Percentiles rank a stretch among this genome's conserved stretches.
phyloP scores from a whole-genome alignment of 345 rosid genomes.

The Eutrema yunnanense region DNA sequence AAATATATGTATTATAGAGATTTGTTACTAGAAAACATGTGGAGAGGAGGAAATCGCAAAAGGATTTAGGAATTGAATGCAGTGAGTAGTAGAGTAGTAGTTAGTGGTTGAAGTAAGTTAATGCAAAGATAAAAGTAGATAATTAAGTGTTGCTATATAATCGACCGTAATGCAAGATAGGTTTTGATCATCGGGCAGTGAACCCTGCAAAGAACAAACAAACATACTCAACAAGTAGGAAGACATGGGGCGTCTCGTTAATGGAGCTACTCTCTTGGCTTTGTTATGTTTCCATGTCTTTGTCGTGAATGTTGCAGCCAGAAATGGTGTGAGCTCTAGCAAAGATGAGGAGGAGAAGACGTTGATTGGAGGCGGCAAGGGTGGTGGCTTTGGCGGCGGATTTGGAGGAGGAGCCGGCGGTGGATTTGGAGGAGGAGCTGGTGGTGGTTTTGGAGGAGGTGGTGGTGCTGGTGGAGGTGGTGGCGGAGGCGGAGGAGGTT shows the following conservation, averaged over 20 bases:
- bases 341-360: constrained; percentile 32
- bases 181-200: constrained; percentile 28
- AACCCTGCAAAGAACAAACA: constrained; percentile 13
- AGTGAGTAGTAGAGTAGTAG: constrained; percentile 23
- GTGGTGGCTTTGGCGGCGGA: constrained; percentile 36
- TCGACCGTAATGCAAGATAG: neutral
- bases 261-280: constrained; percentile 30
- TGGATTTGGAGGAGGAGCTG: constrained; percentile 28
- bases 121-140: constrained; percentile 25
- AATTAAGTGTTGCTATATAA: constrained; percentile 23
- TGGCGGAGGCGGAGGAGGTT: constrained; percentile 25
- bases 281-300: constrained; percentile 45
- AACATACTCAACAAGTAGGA: constrained; percentile 5
- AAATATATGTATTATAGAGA: neutral
- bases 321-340: constrained; percentile 20
- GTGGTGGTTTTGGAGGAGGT: constrained; percentile 32
- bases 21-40: neutral
- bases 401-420: constrained; percentile 39
- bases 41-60: neutral
- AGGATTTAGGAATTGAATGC: constrained; percentile 20
- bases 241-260: constrained; percentile 31
- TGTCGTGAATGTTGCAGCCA: constrained; percentile 36
- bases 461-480: constrained; percentile 29
- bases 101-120: constrained; percentile 42
- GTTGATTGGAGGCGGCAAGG: constrained; percentile 30